Conservation (phyloP, 306 rosid species). For the Carpinus viminea region DNA sequence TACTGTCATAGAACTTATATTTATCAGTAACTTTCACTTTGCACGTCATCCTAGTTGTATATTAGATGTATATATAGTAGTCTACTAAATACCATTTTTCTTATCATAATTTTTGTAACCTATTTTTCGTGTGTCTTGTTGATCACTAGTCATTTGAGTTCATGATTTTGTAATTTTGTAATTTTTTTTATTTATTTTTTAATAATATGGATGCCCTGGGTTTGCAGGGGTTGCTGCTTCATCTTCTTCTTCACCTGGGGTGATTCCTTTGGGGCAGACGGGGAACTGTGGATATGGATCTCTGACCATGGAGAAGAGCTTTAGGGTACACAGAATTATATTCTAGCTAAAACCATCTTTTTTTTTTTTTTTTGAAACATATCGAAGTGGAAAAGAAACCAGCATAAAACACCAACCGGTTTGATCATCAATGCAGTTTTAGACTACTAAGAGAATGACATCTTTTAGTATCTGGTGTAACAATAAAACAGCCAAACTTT, state of each 20-base stretch:
- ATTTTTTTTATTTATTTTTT: too few relatives aligned
- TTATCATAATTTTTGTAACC: background rate
- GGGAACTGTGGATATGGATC: conserved; percentile 77
- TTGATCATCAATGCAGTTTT: conserved; percentile 30
- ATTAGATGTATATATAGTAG: too few relatives aligned
- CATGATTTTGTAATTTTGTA: background rate
- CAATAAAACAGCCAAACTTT: too few relatives aligned
- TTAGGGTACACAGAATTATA: conserved; percentile 52
- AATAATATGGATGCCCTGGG: background rate
- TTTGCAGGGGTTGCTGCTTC: conserved; percentile 53
- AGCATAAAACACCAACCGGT: conserved; percentile 23
- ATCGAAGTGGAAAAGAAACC: conserved; percentile 15
- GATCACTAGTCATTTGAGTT: background rate
- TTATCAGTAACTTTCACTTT: too few relatives aligned
- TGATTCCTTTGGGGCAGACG: conserved; percentile 58
- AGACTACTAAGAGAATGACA: background rate
- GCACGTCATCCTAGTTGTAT: too few relatives aligned
- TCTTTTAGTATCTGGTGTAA: too few relatives aligned
- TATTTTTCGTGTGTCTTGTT: too few relatives aligned
- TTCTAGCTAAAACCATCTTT: conserved; percentile 1
- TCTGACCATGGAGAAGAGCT: conserved; percentile 71
- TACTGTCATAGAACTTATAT: too few relatives aligned
- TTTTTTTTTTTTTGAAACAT: conserved; percentile 8
- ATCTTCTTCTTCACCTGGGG: conserved; percentile 55
- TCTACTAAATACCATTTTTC: too few relatives aligned